A percentile compares a stretch with the other conserved stretches of the same genome.
These are phyloP conservation scores for Penicillium lividum DNA, from an alignment of 495 filamentous ascomycete genomes.

Conservation along the genomic window DNA sequence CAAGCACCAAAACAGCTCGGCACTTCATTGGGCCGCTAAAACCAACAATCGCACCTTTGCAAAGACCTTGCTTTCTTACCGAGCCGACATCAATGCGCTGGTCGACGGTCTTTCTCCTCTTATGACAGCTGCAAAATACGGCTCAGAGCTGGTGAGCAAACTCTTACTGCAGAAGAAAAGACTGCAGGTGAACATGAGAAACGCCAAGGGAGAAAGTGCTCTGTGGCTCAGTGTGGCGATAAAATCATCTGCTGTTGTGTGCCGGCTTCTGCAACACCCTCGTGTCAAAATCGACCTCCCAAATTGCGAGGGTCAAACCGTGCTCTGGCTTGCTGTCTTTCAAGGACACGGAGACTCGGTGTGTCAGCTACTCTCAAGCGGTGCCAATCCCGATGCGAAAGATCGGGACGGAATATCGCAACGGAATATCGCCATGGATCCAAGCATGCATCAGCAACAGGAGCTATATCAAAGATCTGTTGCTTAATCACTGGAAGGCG, in stretches of 20 bases:
- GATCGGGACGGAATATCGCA: not conserved
- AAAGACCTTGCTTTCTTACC: not conserved
- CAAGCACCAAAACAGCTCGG: not conserved
- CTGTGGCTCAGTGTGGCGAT: not conserved
- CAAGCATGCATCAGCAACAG: not conserved
- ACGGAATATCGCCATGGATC: conserved; percentile 1
- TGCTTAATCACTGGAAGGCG: not conserved
- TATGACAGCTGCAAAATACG: not conserved
- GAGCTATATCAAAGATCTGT: not conserved
- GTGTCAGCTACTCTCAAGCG: not conserved
- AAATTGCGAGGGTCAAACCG: not conserved
- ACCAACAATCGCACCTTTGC: not conserved
- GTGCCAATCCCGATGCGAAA: not conserved
- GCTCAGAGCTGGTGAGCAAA: not conserved
- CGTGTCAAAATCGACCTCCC: not conserved
- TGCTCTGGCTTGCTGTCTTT: not conserved
- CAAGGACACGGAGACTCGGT: not conserved
- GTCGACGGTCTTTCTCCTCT: no score
- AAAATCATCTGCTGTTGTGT: not conserved
- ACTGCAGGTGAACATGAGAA: not conserved
- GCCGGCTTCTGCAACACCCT: not conserved
- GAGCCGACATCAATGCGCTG: not conserved
- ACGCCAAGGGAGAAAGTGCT: not conserved
- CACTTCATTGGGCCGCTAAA: not conserved
- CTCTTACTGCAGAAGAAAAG: not conserved